Evolutionary conservation across 352 stramenopile species (phyloP).

Genomic region (Phytophthora cactorum): DNA sequence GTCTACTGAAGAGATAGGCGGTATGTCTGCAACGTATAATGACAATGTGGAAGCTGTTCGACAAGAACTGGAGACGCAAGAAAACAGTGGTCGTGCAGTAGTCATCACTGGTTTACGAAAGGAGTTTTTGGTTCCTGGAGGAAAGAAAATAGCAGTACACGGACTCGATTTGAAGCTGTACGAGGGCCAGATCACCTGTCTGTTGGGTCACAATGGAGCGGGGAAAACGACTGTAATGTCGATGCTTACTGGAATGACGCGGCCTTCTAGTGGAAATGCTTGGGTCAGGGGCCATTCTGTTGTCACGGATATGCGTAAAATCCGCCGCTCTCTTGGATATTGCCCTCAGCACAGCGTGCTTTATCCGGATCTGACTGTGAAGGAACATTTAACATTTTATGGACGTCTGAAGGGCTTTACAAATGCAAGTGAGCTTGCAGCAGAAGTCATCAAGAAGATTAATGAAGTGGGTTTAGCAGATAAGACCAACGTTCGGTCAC

Average conservation of each 20-base stretch:
- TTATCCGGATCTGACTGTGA: constrained; percentile 95
- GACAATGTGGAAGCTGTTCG: constrained; percentile 38
- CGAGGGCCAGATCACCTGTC: constrained; percentile 93
- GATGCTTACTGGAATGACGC: constrained; percentile 81
- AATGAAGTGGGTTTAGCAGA: constrained; percentile 90
- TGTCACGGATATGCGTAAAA: constrained; percentile 74
- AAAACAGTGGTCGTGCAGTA: constrained; percentile 57
- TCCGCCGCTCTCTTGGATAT: constrained; percentile 93
- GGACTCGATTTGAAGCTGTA: constrained; percentile 89
- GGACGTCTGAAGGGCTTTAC: constrained; percentile 89
- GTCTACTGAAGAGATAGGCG: constrained; percentile 43
- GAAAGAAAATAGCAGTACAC: constrained; percentile 89
- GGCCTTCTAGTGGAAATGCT: constrained; percentile 62
- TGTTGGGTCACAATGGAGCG: constrained; percentile 96
- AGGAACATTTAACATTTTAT: constrained; percentile 97
- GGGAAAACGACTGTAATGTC: constrained; percentile 91
- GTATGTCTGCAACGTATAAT: neutral
- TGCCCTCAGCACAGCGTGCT: constrained; percentile 98
- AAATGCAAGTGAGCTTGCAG: constrained; percentile 2
- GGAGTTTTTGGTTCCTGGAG: constrained; percentile 68
- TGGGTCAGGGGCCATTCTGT: constrained; percentile 64
- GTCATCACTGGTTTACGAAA: constrained; percentile 73
- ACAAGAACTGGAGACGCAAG: constrained; percentile 57
- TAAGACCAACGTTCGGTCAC: constrained; percentile 72
- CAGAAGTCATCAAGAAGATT: constrained; percentile 71